Evolutionary conservation across 2,329 filamentous ascomycete genomes (phyloP).

Genomic region (Emmonsia crescens): DNA sequence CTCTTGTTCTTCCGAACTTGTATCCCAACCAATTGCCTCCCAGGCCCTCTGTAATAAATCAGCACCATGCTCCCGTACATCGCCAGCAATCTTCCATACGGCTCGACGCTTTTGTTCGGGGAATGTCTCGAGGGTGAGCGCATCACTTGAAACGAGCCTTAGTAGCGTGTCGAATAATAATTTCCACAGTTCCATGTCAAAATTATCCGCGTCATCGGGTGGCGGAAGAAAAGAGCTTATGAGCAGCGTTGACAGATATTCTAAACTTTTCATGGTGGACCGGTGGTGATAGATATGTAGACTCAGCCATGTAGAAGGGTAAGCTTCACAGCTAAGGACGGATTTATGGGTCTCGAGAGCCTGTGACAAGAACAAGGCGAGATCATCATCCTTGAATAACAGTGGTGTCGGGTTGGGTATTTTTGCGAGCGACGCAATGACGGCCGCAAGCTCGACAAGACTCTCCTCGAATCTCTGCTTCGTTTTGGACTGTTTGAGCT

Average conservation of each 20-base stretch:
- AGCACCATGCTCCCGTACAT: slow-evolving; percentile 84
- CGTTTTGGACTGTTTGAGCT: slow-evolving; percentile 53
- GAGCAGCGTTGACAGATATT: slow-evolving; percentile 69
- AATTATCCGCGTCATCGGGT: slow-evolving; percentile 81
- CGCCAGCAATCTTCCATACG: slow-evolving; percentile 97
- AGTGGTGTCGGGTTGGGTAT: slow-evolving; percentile 63
- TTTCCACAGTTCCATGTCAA: slow-evolving; percentile 91
- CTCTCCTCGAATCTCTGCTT: slow-evolving; percentile 68
- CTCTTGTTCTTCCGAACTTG: slow-evolving; percentile 62
- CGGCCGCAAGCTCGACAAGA: slow-evolving; percentile 75
- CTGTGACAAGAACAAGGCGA: slow-evolving; percentile 64
- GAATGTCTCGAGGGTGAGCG: slow-evolving; percentile 85
- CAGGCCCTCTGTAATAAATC: slow-evolving; percentile 75
- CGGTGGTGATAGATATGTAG: slow-evolving; percentile 88
- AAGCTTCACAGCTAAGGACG: slow-evolving; percentile 78
- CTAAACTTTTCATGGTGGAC: slow-evolving; percentile 73
- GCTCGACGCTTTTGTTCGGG: slow-evolving; percentile 92
- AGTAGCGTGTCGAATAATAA: slow-evolving; percentile 82
- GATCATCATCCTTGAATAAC: slow-evolving; percentile 65
- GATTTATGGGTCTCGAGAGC: slow-evolving; percentile 78
- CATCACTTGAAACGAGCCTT: slow-evolving; percentile 78
- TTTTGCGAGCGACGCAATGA: slow-evolving; percentile 72
- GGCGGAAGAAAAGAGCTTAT: slow-evolving; percentile 76
- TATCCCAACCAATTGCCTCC: slow-evolving; percentile 97
- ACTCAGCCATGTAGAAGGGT: slow-evolving; percentile 82